phyloP scores from a whole-genome alignment of 1,139 yeast species.

The Geotrichum cucujoidarum region DNA sequence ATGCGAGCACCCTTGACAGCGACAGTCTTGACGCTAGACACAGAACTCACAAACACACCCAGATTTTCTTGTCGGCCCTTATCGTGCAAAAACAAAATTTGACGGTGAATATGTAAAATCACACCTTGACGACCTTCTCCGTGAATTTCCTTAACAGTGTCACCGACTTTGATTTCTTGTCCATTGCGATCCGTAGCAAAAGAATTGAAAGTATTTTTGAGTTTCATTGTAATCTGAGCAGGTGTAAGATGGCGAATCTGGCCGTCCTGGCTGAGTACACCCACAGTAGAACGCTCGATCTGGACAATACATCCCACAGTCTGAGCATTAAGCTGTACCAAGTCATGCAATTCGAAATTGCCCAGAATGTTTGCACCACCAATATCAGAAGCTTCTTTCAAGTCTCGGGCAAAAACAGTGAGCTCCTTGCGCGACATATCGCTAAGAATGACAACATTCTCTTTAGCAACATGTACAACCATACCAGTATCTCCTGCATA shows the following conservation, averaged over 20 bases:
- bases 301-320: slow-evolving; percentile 85
- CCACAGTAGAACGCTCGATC: slow-evolving; percentile 81
- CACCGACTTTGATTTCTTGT: slow-evolving; percentile 79
- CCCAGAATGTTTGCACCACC: slow-evolving; percentile 51
- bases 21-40: slow-evolving; percentile 73
- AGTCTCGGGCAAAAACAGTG: slow-evolving; percentile 84
- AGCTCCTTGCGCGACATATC: slow-evolving; percentile 86
- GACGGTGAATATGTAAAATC: slow-evolving; percentile 79
- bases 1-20: slow-evolving; percentile 73
- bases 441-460: slow-evolving; percentile 81
- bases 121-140: slow-evolving; percentile 87
- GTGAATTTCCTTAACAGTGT: slow-evolving; percentile 73
- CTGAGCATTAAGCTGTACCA: slow-evolving; percentile 82
- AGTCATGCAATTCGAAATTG: slow-evolving; percentile 79
- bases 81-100: slow-evolving; percentile 71
- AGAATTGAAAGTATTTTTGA: slow-evolving; percentile 57
- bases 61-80: slow-evolving; percentile 76
- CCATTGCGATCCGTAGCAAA: slow-evolving; percentile 88
- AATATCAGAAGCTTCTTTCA: slow-evolving; percentile 51
- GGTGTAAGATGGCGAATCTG: slow-evolving; percentile 68
- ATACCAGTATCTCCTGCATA: slow-evolving; percentile 92
- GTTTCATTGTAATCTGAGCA: slow-evolving; percentile 71
- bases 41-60: slow-evolving; percentile 82
- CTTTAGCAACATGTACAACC: slow-evolving; percentile 76
- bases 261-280: slow-evolving; percentile 81